A percentile compares a stretch with the other conserved stretches of the same genome.
phyloP scores from a whole-genome alignment of 2,329 filamentous ascomycete species.

The Leptosphaerulina australis region DNA sequence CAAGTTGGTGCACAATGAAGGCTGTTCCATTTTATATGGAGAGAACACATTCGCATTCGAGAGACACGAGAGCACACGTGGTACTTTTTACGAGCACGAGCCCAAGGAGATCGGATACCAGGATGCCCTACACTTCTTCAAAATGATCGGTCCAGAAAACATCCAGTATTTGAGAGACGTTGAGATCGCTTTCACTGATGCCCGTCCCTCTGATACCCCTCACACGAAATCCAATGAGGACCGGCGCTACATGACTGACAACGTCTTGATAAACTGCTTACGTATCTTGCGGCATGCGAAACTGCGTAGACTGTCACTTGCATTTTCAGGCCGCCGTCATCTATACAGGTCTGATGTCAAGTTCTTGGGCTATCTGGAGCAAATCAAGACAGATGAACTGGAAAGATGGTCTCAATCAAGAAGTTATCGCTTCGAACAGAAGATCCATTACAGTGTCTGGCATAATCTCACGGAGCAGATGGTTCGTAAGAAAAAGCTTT shows the following conservation, averaged over 20 bases:
- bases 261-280: constrained; percentile 54
- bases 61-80: constrained; percentile 46
- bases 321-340: constrained; percentile 51
- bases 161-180: constrained; percentile 54
- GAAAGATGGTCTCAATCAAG: constrained; percentile 28
- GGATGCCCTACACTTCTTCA: constrained; percentile 53
- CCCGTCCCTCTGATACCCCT: constrained; percentile 50
- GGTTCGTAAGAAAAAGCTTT: constrained; percentile 48
- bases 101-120: constrained; percentile 57
- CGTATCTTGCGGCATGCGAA: constrained; percentile 52
- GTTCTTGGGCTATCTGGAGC: constrained; percentile 54
- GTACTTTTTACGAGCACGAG: constrained; percentile 49
- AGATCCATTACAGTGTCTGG: constrained; percentile 44
- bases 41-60: constrained; percentile 57
- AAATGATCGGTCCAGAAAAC: constrained; percentile 56
- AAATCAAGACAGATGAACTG: constrained; percentile 54
- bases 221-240: constrained; percentile 48
- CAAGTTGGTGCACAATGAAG: constrained; percentile 54
- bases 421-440: constrained; percentile 32
- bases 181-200: constrained; percentile 55
- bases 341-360: constrained; percentile 46
- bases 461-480: constrained; percentile 43
- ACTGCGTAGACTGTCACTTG: constrained; percentile 51
- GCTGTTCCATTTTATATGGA: constrained; percentile 56
- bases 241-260: constrained; percentile 57